A percentile compares a stretch with the other conserved stretches of the same genome.
Conservation (phyloP, 2,329 filamentous ascomycete species). For the Pseudogymnoascus sp. region DNA sequence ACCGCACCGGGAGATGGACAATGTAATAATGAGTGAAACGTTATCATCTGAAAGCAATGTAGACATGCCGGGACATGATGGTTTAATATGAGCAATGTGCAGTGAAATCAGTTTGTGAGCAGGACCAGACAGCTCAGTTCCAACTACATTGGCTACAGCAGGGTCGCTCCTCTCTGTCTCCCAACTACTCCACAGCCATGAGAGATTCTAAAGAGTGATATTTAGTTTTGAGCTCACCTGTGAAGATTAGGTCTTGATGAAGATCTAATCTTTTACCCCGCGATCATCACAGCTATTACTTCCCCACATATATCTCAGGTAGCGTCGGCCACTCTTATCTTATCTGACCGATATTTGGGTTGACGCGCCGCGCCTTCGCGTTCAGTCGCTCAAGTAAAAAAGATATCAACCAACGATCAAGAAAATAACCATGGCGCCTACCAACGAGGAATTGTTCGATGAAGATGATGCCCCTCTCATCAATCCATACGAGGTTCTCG, state of each 20-base stretch:
- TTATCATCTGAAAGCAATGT: neutral
- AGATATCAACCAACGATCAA: neutral
- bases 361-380: conserved; percentile 1
- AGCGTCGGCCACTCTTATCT: neutral
- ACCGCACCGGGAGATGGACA: neutral
- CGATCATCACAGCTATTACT: neutral
- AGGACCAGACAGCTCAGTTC: neutral
- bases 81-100: neutral
- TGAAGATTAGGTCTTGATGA: neutral
- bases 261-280: conserved; percentile 1
- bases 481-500: conserved; percentile 75
- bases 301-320: neutral
- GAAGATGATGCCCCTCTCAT: conserved; percentile 34
- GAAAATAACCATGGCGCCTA: neutral
- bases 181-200: neutral
- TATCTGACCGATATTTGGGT: neutral
- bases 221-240: neutral
- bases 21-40: neutral
- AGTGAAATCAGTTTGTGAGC: neutral
- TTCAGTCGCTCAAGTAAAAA: neutral
- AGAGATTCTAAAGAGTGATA: neutral
- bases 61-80: neutral
- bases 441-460: conserved; percentile 22
- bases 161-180: neutral
- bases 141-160: neutral